A percentile compares a stretch with the other conserved stretches of the same genome.
Conservation (phyloP, 352 stramenopile species). For the Phytophthora hibernalis region DNA sequence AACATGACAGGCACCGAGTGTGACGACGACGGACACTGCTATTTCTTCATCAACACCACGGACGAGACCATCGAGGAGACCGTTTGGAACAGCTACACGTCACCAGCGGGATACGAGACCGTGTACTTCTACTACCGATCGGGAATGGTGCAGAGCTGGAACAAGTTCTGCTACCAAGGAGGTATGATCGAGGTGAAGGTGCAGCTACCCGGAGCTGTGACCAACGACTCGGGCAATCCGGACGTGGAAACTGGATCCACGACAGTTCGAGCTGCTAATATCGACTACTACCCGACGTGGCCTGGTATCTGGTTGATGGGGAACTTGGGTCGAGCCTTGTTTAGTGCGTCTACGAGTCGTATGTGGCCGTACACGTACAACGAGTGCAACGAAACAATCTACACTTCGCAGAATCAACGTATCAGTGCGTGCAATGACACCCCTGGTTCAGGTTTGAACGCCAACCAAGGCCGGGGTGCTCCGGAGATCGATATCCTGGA, state of each 20-base stretch:
- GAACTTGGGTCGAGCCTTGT: slow-evolving; percentile 95
- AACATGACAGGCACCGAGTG: too few relatives aligned
- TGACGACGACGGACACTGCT: slow-evolving; percentile 58
- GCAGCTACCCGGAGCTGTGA: slow-evolving; percentile 86
- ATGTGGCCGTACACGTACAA: slow-evolving; percentile 98
- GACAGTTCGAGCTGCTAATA: slow-evolving; percentile 30
- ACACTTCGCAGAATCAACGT: slow-evolving; percentile 68
- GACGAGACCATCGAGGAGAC: slow-evolving; percentile 56
- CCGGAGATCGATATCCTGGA: slow-evolving; percentile 97
- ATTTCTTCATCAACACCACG: slow-evolving; percentile 67
- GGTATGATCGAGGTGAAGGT: slow-evolving; percentile 89
- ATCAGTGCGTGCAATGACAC: slow-evolving; percentile 91
- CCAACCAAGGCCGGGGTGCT: too few relatives aligned
- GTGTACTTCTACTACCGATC: slow-evolving; percentile 56
- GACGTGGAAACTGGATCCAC: slow-evolving; percentile 44
- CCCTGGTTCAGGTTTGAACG: slow-evolving; percentile 92
- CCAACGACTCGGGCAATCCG: slow-evolving; percentile 49
- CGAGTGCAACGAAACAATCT: slow-evolving; percentile 82
- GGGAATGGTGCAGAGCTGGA: slow-evolving; percentile 92
- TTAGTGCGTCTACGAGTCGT: slow-evolving; percentile 93
- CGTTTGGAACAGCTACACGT: slow-evolving; percentile 72
- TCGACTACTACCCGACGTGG: slow-evolving; percentile 59
- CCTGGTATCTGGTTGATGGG: slow-evolving; percentile 98
- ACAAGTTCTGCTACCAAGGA: slow-evolving; percentile 96
- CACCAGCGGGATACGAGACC: slow-evolving; percentile 54